Evolutionary conservation across 176 grass and related monocot genomes (phyloP), one percentile per base, ranked within the genome.

Genomic region (Chloris gayana): DNA sequence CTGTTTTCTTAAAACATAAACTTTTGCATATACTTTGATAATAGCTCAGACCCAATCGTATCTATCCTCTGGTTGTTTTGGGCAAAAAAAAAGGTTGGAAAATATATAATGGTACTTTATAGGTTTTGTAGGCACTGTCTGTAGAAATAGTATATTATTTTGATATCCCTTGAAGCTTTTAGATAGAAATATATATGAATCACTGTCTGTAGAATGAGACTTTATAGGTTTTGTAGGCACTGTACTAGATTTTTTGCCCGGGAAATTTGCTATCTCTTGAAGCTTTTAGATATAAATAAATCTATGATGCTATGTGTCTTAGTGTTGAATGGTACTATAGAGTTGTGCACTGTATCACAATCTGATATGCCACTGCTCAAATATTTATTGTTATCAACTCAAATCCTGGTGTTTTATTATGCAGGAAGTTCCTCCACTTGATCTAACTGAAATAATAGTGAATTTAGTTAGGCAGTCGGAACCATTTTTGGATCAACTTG

Each of bases 401-500:
- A 27, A 61, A 33, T 41, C 18, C 67, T 58, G 49, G 27, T 34
- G 7, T 44, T 32, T 72, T 56, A 80, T 57, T 57, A 57, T 75
- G 49, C 88, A 92, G 87, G 89, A 93, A 77, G 57, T 90, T 33
- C 87, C 68, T 12, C 76, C 87, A 33, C 82, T 96, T 73, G 82
- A 92, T 86, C 72, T 96, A 71, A 80, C 83, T 72, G 87, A 93
- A 82, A 75, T 90, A 83, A 51, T 96, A 46, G 85, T 83, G 42
- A 81, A 90, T 86, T 25, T 96, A 19, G 82, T 88, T 31, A 92
- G 70, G 70, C 90, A 93, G 69, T 96, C 88, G 71, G 90, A 84
- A 47, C 87, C 93, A 47, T 79, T 96, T 61, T 84, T 96, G 72
- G 85, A 96, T 58, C 90, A 96, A 80, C 82, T 96, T 79, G 87